phyloP scores from a whole-genome alignment of 768 basidiomycete genomes.

The Mycena galopus region DNA sequence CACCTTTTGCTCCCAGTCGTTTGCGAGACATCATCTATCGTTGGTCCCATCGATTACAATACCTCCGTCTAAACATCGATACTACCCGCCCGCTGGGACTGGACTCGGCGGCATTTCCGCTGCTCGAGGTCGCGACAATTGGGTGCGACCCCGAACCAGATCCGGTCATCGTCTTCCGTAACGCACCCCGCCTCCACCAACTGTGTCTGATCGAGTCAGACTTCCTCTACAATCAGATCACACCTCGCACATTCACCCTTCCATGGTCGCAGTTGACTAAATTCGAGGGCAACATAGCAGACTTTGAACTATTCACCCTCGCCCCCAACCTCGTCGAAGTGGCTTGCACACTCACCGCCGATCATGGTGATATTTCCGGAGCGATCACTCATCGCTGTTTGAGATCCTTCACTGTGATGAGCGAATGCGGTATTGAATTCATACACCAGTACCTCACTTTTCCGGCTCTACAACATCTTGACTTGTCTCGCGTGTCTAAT shows the following conservation, averaged over 20 bases:
- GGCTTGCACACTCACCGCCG: no score
- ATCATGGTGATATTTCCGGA: not conserved
- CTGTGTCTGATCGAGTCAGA: rapidly evolving
- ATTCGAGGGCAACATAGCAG: not conserved
- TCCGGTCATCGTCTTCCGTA: not conserved
- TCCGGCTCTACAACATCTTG: no score
- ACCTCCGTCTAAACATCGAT: not conserved
- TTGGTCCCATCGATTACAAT: not conserved
- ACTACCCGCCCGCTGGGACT: not conserved
- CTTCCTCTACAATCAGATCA: no score
- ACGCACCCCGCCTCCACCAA: not conserved
- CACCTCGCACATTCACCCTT: not conserved
- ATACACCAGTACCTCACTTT: no score
- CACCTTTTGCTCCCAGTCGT: not conserved
- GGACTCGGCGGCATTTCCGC: not conserved
- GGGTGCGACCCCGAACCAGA: not conserved
- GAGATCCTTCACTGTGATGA: not conserved
- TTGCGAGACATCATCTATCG: conserved; percentile 3
- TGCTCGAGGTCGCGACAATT: not conserved
- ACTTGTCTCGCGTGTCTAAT: no score
- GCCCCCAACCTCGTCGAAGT: not conserved
- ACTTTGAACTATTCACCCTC: not conserved
- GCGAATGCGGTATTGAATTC: no score
- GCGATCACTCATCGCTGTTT: not conserved
- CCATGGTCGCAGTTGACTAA: not conserved